Evolutionary conservation across 2,329 filamentous ascomycete species (phyloP).

Genomic region (Zalaria obscura): DNA sequence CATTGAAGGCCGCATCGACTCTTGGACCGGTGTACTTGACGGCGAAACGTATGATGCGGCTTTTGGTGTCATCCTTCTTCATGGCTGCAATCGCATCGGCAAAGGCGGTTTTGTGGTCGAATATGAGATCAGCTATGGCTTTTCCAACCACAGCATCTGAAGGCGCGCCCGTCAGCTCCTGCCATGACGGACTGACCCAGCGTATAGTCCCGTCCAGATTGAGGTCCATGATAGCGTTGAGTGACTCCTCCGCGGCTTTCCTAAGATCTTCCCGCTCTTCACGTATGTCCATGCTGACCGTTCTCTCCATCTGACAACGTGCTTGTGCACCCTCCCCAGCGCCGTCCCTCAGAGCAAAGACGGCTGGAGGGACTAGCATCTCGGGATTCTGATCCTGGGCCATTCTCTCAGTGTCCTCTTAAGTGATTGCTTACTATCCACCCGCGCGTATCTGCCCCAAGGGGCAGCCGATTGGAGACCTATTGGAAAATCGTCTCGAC

Average conservation of each 20-base stretch:
- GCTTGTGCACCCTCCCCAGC: conserved; percentile 13
- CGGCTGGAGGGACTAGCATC: conserved; percentile 27
- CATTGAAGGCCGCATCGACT: conserved; percentile 27
- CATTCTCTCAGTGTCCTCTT: conserved; percentile 1
- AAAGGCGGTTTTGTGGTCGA: conserved; percentile 70
- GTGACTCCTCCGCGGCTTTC: conserved; percentile 87
- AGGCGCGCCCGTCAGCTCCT: conserved; percentile 73
- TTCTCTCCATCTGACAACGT: conserved; percentile 35
- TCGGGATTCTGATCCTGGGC: conserved; percentile 3
- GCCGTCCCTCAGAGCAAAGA: conserved; percentile 27
- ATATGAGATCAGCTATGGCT: conserved; percentile 65
- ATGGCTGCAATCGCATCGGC: conserved; percentile 74
- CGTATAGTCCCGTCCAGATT: conserved; percentile 80
- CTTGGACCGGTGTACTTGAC: conserved; percentile 28
- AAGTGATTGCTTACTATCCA: neutral
- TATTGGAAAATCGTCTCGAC: conserved; percentile 1
- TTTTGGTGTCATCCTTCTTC: conserved; percentile 83
- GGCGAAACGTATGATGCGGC: conserved; percentile 75
- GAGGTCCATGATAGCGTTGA: conserved; percentile 92
- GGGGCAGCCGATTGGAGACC: conserved; percentile 5
- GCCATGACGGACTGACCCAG: conserved; percentile 96
- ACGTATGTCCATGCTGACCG: conserved; percentile 77
- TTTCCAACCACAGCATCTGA: conserved; percentile 60
- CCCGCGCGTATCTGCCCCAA: conserved; percentile 3
- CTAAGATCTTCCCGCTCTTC: conserved; percentile 88